Evolutionary conservation across 2,329 filamentous ascomycete species (phyloP), one percentile per base, ranked within the genome.

Genomic region (Exserohilum rostratum): DNA sequence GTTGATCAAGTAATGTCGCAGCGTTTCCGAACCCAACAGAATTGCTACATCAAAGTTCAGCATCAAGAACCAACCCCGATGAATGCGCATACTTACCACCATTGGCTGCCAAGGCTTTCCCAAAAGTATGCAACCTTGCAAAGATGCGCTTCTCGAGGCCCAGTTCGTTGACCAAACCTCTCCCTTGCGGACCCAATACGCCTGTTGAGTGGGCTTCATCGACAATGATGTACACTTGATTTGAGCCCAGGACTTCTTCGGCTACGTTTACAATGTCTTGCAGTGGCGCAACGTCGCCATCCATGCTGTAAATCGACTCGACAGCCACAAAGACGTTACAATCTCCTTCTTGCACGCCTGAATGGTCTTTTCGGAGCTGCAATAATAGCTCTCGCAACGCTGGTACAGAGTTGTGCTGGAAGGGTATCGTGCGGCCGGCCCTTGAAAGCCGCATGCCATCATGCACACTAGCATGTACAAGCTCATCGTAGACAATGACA

Each of bases 381-480:
- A 45, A 6, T 45, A 73, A 87, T 87, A 75, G 58, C 2, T 44
- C 48, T 17, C 62, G 53, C 30, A 80, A 58, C 20, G 66, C 69
- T 0, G 53, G 44, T 0, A 85, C 75, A 4, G 75, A 77, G 56
- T 87, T 88, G 64, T 90, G 88, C 11, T 68, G 62, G 58, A 91
- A 90, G 0, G 80, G 52, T 0, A 83, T 44, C 12, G 61, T 77
- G 31, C 64, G 72, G 0, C 65, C 73, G 0, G 85, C 87, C 1
- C 87, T 81, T 6, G 85, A 87, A 17, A 87, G 64, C 15, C 81
- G 80, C 87, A 93, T 90, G 0, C 64, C 90, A 69, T 93, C 90
- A 55, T 91, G 90, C 1, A 87, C 85, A 62, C 88, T 92, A 0
- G 90, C 90, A 65, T 95, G 90, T 12, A 93, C 86, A 29, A 89